Conservation (phyloP, 768 basidiomycete genomes). For the Porpolomopsis calyptriformis region DNA sequence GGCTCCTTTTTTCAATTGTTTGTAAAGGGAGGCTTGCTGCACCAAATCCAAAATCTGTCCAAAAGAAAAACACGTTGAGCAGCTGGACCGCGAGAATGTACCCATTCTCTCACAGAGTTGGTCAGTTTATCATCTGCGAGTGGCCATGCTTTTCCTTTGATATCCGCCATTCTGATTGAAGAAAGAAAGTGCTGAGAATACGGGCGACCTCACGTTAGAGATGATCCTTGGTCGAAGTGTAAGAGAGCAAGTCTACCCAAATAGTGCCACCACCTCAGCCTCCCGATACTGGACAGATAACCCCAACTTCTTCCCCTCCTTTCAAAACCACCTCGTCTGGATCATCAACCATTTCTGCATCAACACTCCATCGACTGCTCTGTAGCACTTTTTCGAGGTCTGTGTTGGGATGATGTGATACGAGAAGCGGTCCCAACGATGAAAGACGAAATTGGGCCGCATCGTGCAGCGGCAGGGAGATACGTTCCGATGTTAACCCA, state of each 20-base stretch:
- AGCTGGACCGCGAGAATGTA: conserved; percentile 4
- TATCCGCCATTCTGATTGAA: conserved; percentile 56
- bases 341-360: conserved; percentile 69
- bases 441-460: conserved; percentile 32
- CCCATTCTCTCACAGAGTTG: conserved; percentile 56
- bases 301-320: conserved; percentile 69
- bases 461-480: not conserved
- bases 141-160: conserved; percentile 78
- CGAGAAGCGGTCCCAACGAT: conserved; percentile 39
- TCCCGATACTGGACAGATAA: conserved; percentile 77
- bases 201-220: conserved; percentile 66
- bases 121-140: conserved; percentile 78
- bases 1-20: conserved; percentile 97
- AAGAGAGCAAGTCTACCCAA: too few species aligned
- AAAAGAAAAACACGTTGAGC: conserved; percentile 3
- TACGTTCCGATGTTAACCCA: not conserved
- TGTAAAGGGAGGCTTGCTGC: conserved; percentile 93
- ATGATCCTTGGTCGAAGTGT: conserved; percentile 70
- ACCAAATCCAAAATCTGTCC: conserved; percentile 97
- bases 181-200: conserved; percentile 9
- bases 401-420: conserved; percentile 42
- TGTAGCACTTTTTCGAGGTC: conserved; percentile 43
- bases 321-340: conserved; percentile 35
- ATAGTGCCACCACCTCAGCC: conserved; percentile 38
- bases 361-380: conserved; percentile 66